A percentile compares a stretch with the other conserved stretches of the same genome.
Conservation (phyloP, 495 filamentous ascomycete genomes). For the Hypoxylon fragiforme region DNA sequence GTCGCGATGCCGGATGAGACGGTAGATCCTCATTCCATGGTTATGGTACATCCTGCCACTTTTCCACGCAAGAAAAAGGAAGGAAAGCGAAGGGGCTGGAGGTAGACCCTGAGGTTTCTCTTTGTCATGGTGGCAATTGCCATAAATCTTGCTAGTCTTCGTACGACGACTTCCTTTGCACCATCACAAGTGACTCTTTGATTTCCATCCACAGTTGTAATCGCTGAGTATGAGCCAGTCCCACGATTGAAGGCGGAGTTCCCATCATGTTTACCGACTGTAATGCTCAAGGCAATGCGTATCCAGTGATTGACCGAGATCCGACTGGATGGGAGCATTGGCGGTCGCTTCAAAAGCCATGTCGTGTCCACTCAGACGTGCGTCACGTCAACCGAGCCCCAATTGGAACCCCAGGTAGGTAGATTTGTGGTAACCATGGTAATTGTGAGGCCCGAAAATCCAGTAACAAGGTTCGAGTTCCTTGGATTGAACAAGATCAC, state of each 20-base stretch:
- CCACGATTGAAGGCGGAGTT: constrained; percentile 22
- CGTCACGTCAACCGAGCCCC: constrained; percentile 10
- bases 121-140: not conserved
- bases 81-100: not conserved
- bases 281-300: constrained; percentile 1
- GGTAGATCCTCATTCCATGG: not conserved
- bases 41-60: not conserved
- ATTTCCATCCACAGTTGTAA: constrained; percentile 3
- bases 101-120: not conserved
- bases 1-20: not conserved
- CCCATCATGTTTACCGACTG: constrained; percentile 32
- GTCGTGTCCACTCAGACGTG: constrained; percentile 15
- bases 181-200: constrained; percentile 2
- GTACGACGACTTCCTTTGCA: not conserved
- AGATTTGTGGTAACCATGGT: too few species aligned
- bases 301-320: not conserved
- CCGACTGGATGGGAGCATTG: constrained; percentile 3
- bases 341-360: not conserved
- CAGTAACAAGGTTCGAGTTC: not conserved
- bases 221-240: too few species aligned
- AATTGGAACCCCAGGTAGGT: not conserved
- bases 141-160: not conserved
- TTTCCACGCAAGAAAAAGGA: too few species aligned
- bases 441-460: not conserved
- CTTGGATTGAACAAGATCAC: too few species aligned